Conservation (phyloP, 2,329 filamentous ascomycete genomes). For the Scedosporium apiospermum region DNA sequence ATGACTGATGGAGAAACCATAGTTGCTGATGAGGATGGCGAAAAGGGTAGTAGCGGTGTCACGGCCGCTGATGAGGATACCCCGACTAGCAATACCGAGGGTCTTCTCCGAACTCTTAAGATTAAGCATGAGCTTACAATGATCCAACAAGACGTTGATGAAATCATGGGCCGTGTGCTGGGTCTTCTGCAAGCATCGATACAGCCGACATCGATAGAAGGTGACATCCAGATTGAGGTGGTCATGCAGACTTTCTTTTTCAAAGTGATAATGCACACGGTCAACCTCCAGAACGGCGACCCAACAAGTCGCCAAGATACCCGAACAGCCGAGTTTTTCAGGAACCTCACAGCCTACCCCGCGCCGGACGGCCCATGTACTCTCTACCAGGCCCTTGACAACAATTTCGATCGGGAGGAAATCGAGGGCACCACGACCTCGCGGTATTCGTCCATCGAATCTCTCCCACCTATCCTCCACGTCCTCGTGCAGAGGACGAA, state of each 20-base stretch:
- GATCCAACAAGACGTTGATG: constrained; percentile 83
- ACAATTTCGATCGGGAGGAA: constrained; percentile 72
- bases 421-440: constrained; percentile 55
- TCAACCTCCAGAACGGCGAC: constrained; percentile 31
- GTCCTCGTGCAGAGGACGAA: constrained; percentile 80
- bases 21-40: not conserved
- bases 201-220: constrained; percentile 54
- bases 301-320: constrained; percentile 8
- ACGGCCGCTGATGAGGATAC: not conserved
- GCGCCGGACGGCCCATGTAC: constrained; percentile 41
- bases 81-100: constrained; percentile 16
- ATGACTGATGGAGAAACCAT: constrained; percentile 2
- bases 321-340: constrained; percentile 37
- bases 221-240: constrained; percentile 65
- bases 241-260: constrained; percentile 65
- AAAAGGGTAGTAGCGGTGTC: not conserved
- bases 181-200: constrained; percentile 88
- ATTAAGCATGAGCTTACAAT: constrained; percentile 12
- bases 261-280: constrained; percentile 49
- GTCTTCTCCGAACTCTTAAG: constrained; percentile 34
- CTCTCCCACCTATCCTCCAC: constrained; percentile 77
- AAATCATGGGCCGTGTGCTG: constrained; percentile 88
- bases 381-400: constrained; percentile 77
- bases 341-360: constrained; percentile 52
- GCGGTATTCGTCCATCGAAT: constrained; percentile 36